Conservation (phyloP, 768 basidiomycete genomes). For the Sporobolomyces roseus region DNA sequence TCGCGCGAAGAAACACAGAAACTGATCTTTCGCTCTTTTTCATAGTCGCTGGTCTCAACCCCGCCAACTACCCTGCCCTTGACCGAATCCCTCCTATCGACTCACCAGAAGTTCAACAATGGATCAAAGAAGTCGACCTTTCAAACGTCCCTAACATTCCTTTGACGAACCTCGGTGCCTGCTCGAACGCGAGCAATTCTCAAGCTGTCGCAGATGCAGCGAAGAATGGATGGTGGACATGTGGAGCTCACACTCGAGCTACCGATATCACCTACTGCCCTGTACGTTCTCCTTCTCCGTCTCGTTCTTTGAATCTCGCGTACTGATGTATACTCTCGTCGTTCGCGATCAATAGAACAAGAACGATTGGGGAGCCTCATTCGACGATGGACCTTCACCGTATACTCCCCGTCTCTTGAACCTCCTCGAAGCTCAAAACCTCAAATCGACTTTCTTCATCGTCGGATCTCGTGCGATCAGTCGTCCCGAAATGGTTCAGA, state of each 20-base stretch:
- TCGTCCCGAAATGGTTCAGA: conserved; percentile 64
- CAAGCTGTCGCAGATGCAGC: conserved; percentile 54
- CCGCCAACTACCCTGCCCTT: conserved; percentile 60
- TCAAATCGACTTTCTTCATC: conserved; percentile 81
- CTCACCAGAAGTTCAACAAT: conserved; percentile 62
- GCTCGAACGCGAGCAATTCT: conserved; percentile 57
- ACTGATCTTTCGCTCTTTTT: too few species aligned
- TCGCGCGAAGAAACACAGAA: too few species aligned
- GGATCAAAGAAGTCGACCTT: conserved; percentile 71
- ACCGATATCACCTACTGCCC: conserved; percentile 75
- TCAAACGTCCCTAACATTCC: conserved; percentile 61
- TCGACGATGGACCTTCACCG: conserved; percentile 71
- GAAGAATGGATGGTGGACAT: conserved; percentile 80
- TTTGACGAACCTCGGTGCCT: conserved; percentile 67
- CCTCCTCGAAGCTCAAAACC: conserved; percentile 61
- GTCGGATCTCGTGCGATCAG: conserved; percentile 79
- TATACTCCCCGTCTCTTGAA: conserved; percentile 70
- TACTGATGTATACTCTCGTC: too few species aligned
- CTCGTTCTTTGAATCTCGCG: too few species aligned
- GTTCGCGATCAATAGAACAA: too few species aligned
- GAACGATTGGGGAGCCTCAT: conserved; percentile 57
- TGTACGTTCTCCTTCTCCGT: too few species aligned
- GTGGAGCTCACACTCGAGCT: conserved; percentile 67
- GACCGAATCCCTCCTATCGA: conserved; percentile 63
- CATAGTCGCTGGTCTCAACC: conserved; percentile 50